Conservation (phyloP, 352 stramenopile genomes). For the Plasmopara muralis region DNA sequence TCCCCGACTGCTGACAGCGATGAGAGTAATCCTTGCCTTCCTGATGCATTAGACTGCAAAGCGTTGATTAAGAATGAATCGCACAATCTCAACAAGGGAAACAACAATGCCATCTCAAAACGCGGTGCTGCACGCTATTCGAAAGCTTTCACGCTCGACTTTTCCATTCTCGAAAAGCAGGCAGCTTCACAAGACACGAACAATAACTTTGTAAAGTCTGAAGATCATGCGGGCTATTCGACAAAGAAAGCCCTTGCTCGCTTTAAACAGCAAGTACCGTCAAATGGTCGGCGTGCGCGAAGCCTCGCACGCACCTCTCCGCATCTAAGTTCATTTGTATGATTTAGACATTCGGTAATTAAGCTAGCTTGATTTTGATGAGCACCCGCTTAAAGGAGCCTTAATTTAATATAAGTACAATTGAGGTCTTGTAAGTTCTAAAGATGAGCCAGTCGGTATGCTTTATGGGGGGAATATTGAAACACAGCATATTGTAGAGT, state of each 20-base stretch:
- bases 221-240: slow-evolving; percentile 7
- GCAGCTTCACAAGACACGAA: neutral
- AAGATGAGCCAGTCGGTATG: no score
- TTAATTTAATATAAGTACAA: no score
- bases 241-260: slow-evolving; percentile 24
- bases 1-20: slow-evolving; percentile 10
- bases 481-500: no score
- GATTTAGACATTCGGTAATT: neutral
- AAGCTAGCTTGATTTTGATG: no score
- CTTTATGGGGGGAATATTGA: no score
- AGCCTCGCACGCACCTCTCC: slow-evolving; percentile 1
- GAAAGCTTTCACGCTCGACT: slow-evolving; percentile 11
- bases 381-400: no score
- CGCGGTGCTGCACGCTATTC: slow-evolving; percentile 4
- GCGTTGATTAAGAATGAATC: slow-evolving; percentile 7
- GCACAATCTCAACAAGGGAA: slow-evolving; percentile 4
- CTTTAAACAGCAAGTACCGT: slow-evolving; percentile 52
- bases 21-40: slow-evolving; percentile 2
- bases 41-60: slow-evolving; percentile 15
- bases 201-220: neutral
- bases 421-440: no score
- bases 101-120: slow-evolving; percentile 15
- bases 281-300: slow-evolving; percentile 25
- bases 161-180: neutral
- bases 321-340: slow-evolving; percentile 7